Evolutionary conservation across 116 monocot genomes (phyloP), one percentile per base, ranked within the genome.

Genomic region (Phalaenopsis hybrid): DNA sequence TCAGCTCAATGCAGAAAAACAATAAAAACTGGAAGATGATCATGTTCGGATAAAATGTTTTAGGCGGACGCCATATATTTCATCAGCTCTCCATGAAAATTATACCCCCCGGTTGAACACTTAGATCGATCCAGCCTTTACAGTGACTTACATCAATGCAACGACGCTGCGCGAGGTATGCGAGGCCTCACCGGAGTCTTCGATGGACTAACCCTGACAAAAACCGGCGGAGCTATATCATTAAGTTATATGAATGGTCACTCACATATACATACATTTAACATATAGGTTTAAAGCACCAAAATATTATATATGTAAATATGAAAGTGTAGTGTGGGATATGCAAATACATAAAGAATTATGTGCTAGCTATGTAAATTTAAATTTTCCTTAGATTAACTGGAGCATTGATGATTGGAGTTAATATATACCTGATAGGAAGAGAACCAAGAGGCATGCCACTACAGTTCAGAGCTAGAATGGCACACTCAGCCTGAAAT

Each of bases 401-500:
- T 11, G 70, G 20, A 72, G 34, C 8, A 23, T 80, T 23, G 33
- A 17, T n/a, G 18, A 48, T 49, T 4, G 20, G 20, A 16, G 58
- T 15, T 63, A 68, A 12, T 0, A 52, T 0, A 52, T 72, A 89
- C 89, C 89, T 89, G 20, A 89, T 65, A n/a, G 89, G 89, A 59
- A 86, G 80, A 55, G 82, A 78, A 57, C 86, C 75, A 77, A 88
- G 67, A 49, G 74, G 44, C 82, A 86, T 70, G 34, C 89, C 89
- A 44, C 89, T 89, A 25, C 86, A 89, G 80, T 82, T 86, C 46
- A 89, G 86, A 61, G 89, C 89, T 74, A 57, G 17, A 82, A 89
- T 86, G n/a, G 89, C 86, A 74, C 86, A 86, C 43, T 89, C 86
- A 48, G 89, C 89, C 81, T 78, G 78, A 28, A 15, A 81, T 70